phyloP scores from a whole-genome alignment of 208 protist species.

The Vickermania ingenoplastis region DNA sequence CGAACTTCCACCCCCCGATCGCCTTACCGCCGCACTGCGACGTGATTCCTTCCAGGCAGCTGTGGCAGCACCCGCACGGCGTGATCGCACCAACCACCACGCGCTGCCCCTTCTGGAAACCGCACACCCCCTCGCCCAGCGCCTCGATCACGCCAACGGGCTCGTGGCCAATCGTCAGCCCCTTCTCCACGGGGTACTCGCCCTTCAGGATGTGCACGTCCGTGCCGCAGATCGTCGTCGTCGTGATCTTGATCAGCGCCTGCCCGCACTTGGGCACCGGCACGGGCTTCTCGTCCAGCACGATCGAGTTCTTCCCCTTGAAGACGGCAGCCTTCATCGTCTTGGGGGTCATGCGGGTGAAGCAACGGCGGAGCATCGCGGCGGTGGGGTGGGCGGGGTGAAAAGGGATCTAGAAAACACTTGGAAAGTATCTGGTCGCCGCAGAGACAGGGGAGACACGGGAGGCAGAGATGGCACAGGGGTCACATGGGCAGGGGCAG shows the following conservation, averaged over 20 bases:
- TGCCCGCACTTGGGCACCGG: conserved; percentile 14
- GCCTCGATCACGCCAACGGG: conserved; percentile 20
- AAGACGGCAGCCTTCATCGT: conserved; percentile 24
- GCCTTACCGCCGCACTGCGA: conserved; percentile 16
- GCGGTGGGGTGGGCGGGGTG: too few species aligned
- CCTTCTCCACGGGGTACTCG: conserved; percentile 13
- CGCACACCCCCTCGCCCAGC: conserved; percentile 14
- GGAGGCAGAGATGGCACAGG: too few species aligned
- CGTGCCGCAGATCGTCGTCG: conserved; percentile 27
- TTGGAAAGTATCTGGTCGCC: too few species aligned
- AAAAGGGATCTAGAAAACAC: too few species aligned
- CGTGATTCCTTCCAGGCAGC: conserved; percentile 10
- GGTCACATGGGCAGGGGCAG: too few species aligned
- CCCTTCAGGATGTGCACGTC: conserved; percentile 24
- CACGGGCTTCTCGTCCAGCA: conserved; percentile 18
- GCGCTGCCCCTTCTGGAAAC: conserved; percentile 21
- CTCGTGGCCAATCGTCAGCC: conserved; percentile 22
- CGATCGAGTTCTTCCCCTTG: conserved; percentile 17
- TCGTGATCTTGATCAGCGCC: conserved; percentile 28
- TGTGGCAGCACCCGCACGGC: conserved; percentile 18
- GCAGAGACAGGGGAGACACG: too few species aligned
- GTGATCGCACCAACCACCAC: conserved; percentile 19
- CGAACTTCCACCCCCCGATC: conserved; percentile 14
- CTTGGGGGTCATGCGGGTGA: conserved; percentile 4
- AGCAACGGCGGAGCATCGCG: conserved; percentile 17